These are phyloP conservation scores for Mycena indigotica DNA, from an alignment of 768 basidiomycete species.

Conservation along the genomic window DNA sequence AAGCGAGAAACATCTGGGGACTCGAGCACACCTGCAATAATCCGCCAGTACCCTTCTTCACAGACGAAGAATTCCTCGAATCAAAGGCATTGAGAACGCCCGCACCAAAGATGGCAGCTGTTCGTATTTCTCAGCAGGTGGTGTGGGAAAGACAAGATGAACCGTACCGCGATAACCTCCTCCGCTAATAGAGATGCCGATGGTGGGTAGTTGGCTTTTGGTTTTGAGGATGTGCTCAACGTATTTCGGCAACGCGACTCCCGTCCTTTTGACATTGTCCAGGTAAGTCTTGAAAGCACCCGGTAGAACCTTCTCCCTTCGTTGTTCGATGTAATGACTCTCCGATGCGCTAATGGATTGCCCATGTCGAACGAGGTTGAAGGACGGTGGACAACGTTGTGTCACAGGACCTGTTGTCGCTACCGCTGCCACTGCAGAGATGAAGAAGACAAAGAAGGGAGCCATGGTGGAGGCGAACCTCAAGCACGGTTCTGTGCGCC, in stretches of 20 bases:
- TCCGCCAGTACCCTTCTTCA: slow-evolving; percentile 45
- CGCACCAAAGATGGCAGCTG: slow-evolving; percentile 48
- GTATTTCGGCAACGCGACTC: slow-evolving; percentile 34
- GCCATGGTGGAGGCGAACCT: background rate
- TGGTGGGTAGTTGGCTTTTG: slow-evolving; percentile 30
- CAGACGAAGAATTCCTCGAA: slow-evolving; percentile 47
- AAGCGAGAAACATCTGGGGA: too few species aligned
- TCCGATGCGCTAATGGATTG: slow-evolving; percentile 42
- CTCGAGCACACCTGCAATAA: slow-evolving; percentile 41
- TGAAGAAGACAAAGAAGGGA: background rate
- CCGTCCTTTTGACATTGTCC: slow-evolving; percentile 35
- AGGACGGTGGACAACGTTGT: slow-evolving; percentile 17
- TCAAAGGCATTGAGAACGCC: slow-evolving; percentile 53
- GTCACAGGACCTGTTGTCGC: slow-evolving; percentile 11
- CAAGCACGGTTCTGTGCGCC: background rate
- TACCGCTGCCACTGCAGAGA: background rate
- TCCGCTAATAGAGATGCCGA: slow-evolving; percentile 56
- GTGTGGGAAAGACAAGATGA: too few species aligned
- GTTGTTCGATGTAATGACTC: slow-evolving; percentile 36
- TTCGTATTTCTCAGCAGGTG: too few species aligned
- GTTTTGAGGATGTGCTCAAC: slow-evolving; percentile 32
- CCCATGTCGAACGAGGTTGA: slow-evolving; percentile 19
- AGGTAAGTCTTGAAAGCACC: slow-evolving; percentile 44
- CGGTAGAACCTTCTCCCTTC: slow-evolving; percentile 38
- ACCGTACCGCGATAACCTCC: slow-evolving; percentile 52